Conservation (phyloP, 2,329 filamentous ascomycete species). For the Nothomitra cinnamomea region DNA sequence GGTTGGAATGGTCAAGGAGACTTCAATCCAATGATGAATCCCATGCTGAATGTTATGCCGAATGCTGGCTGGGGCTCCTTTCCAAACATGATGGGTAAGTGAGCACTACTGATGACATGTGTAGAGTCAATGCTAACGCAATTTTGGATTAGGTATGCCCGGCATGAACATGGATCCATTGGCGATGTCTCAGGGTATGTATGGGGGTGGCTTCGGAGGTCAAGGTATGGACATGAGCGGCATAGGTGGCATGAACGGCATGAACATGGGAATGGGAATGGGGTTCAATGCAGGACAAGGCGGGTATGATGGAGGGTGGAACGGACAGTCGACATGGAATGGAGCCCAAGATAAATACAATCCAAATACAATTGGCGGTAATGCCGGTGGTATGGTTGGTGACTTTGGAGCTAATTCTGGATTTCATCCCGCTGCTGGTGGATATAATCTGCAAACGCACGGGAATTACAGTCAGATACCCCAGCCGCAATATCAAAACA, state of each 20-base stretch:
- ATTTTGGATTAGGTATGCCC: conserved; percentile 44
- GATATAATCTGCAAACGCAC: conserved; percentile 8
- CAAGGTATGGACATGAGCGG: conserved; percentile 68
- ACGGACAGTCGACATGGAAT: conserved; percentile 25
- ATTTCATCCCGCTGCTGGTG: conserved; percentile 6
- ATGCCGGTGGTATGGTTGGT: conserved; percentile 5
- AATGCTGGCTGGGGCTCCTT: conserved; percentile 57
- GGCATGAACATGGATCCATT: conserved; percentile 74
- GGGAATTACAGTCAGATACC: conserved; percentile 8
- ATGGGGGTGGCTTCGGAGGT: conserved; percentile 47
- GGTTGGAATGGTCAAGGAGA: conserved; percentile 43
- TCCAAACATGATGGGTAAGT: conserved; percentile 82
- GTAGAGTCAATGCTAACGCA: background rate
- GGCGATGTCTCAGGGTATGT: conserved; percentile 64
- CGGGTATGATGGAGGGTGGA: conserved; percentile 20
- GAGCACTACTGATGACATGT: conserved; percentile 16
- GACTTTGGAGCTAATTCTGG: conserved; percentile 8
- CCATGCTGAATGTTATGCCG: conserved; percentile 31
- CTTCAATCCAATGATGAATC: conserved; percentile 59
- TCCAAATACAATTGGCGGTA: conserved; percentile 7
- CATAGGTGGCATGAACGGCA: conserved; percentile 25
- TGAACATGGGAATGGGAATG: conserved; percentile 35
- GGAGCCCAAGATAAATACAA: conserved; percentile 14
- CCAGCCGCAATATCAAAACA: conserved; percentile 6
- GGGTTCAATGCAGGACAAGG: conserved; percentile 29